Conservation (phyloP, 2,329 filamentous ascomycete species). For the Ilyonectria robusta region DNA sequence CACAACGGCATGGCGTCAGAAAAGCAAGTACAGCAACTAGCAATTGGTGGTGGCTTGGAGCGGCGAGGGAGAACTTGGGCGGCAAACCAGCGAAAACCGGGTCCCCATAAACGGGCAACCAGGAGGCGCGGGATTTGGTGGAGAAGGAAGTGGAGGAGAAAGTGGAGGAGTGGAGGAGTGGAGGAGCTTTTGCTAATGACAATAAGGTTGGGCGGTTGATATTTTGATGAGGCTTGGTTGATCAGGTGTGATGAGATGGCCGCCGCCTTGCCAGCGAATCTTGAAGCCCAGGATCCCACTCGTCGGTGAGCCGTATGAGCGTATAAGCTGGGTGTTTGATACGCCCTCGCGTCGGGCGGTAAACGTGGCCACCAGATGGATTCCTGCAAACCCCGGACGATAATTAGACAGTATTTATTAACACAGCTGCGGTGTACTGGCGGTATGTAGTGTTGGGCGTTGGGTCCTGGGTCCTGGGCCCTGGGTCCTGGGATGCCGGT, state of each 20-base stretch:
- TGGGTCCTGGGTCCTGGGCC: no score
- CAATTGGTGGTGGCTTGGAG: not conserved
- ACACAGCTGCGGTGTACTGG: not conserved
- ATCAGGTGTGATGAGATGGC: not conserved
- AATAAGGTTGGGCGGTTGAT: slow-evolving; percentile 13
- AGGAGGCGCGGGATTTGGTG: slow-evolving; percentile 19
- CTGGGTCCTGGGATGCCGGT: not conserved
- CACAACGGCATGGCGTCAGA: slow-evolving; percentile 28
- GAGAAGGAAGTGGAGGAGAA: slow-evolving; percentile 9
- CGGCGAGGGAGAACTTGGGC: not conserved
- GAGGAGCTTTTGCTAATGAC: slow-evolving; percentile 9
- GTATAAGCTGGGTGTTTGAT: not conserved
- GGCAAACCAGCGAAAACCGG: not conserved
- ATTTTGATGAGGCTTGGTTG: slow-evolving; percentile 3
- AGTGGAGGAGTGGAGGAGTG: slow-evolving; percentile 13
- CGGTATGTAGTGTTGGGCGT: not conserved
- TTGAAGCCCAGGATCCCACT: not conserved
- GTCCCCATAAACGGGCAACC: slow-evolving; percentile 11
- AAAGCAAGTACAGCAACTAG: not conserved
- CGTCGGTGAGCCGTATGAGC: not conserved
- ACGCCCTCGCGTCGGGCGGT: not conserved
- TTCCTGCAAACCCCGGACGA: not conserved
- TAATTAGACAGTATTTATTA: not conserved
- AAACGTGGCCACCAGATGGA: not conserved
- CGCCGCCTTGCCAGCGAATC: slow-evolving; percentile 4